Evolutionary conservation across 1,284 basidiomycete genomes (phyloP), one percentile per base, ranked within the genome.

Genomic region (Marasmius oreades): DNA sequence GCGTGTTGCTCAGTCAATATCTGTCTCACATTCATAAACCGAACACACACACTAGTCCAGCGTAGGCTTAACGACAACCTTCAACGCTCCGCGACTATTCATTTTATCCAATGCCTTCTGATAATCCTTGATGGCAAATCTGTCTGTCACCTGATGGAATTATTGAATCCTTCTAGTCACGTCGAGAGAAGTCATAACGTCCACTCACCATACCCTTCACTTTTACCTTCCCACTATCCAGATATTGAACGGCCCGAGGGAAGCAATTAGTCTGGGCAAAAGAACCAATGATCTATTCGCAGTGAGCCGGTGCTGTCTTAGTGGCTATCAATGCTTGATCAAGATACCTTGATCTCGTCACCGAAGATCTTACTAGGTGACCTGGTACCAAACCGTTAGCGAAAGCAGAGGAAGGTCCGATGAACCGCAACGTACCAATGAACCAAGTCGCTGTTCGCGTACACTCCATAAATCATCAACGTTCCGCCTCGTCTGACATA

Each of bases 261-360:
- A 95, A 93, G 74, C 91, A 93, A 73, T 82, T 84, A 7, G 85
- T 87, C 67, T 93, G 92, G 10, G 90, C 86, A 74, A 93, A 93
- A 1, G 90, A 93, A 33, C 90, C 90, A 62, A 93, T 88, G 65
- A 93, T 90, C 87, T 89, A 60, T 6, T 56, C n/a, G 36, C 3
- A 57, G 33, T 50, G 51, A 64, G 28, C 28, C 28, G 44, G 44
- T 62, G 1, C 51, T 11, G 37, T 24, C 11, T 5, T 26, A 55
- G 10, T n/a, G 43, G 36, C 2, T n/a, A 7, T 8, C 22, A 14
- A 1, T 20, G 2, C 11, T 55, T 24, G 20, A 22, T 52, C 52
- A 22, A n/a, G 55, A 8, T 55, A 88, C 90, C 67, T 74, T 82
- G 64, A 94, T 93, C 70, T 95, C 92, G 67, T 95, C 88, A 11